Evolutionary conservation across 2,329 filamentous ascomycete genomes (phyloP).

Genomic region (Apiospora rasikravindrae): DNA sequence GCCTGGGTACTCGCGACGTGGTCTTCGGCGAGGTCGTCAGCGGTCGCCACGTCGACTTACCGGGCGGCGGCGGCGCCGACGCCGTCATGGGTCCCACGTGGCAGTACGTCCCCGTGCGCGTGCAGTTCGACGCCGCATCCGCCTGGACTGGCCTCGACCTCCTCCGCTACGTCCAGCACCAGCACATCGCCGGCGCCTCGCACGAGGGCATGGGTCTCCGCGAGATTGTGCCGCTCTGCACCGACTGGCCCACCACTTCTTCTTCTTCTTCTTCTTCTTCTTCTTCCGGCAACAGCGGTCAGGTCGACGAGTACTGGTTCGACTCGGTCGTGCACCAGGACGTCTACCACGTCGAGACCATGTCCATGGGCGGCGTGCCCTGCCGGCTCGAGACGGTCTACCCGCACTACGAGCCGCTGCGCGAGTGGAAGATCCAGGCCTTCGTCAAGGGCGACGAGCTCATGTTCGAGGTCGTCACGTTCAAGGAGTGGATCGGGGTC

Average conservation of each 20-base stretch:
- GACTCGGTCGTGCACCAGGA: constrained; percentile 65
- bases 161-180: constrained; percentile 58
- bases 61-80: constrained; percentile 62
- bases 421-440: constrained; percentile 66
- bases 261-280: too few species aligned
- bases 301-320: constrained; percentile 45
- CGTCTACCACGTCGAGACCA: constrained; percentile 64
- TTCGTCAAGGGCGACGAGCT: constrained; percentile 58
- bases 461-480: constrained; percentile 65
- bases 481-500: constrained; percentile 58
- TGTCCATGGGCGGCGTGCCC: constrained; percentile 44
- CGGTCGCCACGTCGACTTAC: constrained; percentile 64
- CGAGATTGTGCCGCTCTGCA: constrained; percentile 57
- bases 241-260: constrained; percentile 46
- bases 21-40: constrained; percentile 71
- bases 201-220: constrained; percentile 60
- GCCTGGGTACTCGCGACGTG: constrained; percentile 58
- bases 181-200: constrained; percentile 61
- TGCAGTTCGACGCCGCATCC: constrained; percentile 49
- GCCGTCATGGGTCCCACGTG: constrained; percentile 68
- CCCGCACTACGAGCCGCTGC: constrained; percentile 60
- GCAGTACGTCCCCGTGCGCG: constrained; percentile 69
- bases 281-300: too few species aligned
- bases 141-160: constrained; percentile 58
- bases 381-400: constrained; percentile 63